These are phyloP conservation scores for Fusarium sp. DNA, from an alignment of 2,329 filamentous ascomycete species.

Conservation along the genomic window DNA sequence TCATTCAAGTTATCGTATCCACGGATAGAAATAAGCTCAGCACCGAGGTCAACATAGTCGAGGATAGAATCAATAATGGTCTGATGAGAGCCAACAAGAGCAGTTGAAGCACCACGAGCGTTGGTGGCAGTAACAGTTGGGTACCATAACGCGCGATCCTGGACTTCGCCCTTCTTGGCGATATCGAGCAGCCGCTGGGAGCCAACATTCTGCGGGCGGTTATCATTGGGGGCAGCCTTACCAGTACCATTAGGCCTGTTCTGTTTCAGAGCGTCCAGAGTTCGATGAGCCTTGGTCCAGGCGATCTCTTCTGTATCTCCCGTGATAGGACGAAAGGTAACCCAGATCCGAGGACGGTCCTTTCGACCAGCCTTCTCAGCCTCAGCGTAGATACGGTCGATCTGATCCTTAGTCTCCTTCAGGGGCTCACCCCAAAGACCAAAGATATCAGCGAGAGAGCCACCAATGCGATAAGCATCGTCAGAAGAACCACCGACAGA, in stretches of 20 bases:
- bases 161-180: slow-evolving; percentile 66
- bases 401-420: slow-evolving; percentile 73
- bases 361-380: slow-evolving; percentile 67
- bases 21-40: slow-evolving; percentile 69
- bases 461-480: slow-evolving; percentile 70
- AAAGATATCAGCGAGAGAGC: slow-evolving; percentile 70
- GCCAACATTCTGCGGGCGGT: slow-evolving; percentile 67
- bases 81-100: slow-evolving; percentile 66
- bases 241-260: slow-evolving; percentile 55
- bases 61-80: slow-evolving; percentile 67
- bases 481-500: slow-evolving; percentile 71
- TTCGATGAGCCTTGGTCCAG: slow-evolving; percentile 70
- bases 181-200: slow-evolving; percentile 71
- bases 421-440: slow-evolving; percentile 74
- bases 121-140: slow-evolving; percentile 72
- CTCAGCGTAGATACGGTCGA: slow-evolving; percentile 70
- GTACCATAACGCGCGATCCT: slow-evolving; percentile 73
- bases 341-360: slow-evolving; percentile 71
- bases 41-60: slow-evolving; percentile 69
- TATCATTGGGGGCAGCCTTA: slow-evolving; percentile 40
- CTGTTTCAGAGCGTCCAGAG: slow-evolving; percentile 63
- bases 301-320: slow-evolving; percentile 73
- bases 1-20: slow-evolving; percentile 73
- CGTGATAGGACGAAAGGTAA: slow-evolving; percentile 71
- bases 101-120: slow-evolving; percentile 70